Percentiles rank a stretch among this genome's conserved stretches.
These are phyloP conservation scores for Penicillium angulare DNA, from an alignment of 495 filamentous ascomycete species.

Conservation along the genomic window DNA sequence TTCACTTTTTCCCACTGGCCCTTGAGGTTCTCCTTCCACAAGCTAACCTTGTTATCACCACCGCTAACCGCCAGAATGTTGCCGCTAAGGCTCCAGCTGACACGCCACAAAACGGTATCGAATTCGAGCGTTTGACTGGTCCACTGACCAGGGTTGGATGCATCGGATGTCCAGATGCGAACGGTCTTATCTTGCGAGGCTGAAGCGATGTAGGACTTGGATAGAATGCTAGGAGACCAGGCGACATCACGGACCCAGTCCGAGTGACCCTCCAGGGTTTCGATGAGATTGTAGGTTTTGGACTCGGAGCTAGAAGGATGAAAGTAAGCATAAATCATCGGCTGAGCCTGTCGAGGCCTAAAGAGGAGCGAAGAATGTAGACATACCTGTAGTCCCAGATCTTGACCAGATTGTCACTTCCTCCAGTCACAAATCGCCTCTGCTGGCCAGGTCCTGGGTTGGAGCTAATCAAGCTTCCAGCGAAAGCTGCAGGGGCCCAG, in stretches of 20 bases:
- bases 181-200: conserved; percentile 97
- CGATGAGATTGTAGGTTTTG: conserved; percentile 51
- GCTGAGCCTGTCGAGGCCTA: not conserved
- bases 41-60: conserved; percentile 92
- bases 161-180: conserved; percentile 87
- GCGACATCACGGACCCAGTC: conserved; percentile 99
- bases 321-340: conserved; percentile 6
- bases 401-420: conserved; percentile 88
- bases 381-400: conserved; percentile 73
- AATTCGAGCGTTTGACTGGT: conserved; percentile 78
- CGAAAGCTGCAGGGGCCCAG: conserved; percentile 82
- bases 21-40: conserved; percentile 60
- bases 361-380: not conserved
- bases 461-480: conserved; percentile 76
- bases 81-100: conserved; percentile 96
- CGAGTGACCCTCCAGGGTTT: conserved; percentile 72
- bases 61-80: conserved; percentile 93
- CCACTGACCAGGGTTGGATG: conserved; percentile 66
- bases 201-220: conserved; percentile 92
- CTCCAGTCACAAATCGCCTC: conserved; percentile 87
- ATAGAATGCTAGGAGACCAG: conserved; percentile 90
- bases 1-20: conserved; percentile 92
- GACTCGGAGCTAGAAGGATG: conserved; percentile 43
- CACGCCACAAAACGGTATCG: conserved; percentile 87
- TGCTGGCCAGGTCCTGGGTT: conserved; percentile 59